These are phyloP conservation scores for Fusarium sp. DNA, from an alignment of 2,329 filamentous ascomycete genomes.

Conservation along the genomic window DNA sequence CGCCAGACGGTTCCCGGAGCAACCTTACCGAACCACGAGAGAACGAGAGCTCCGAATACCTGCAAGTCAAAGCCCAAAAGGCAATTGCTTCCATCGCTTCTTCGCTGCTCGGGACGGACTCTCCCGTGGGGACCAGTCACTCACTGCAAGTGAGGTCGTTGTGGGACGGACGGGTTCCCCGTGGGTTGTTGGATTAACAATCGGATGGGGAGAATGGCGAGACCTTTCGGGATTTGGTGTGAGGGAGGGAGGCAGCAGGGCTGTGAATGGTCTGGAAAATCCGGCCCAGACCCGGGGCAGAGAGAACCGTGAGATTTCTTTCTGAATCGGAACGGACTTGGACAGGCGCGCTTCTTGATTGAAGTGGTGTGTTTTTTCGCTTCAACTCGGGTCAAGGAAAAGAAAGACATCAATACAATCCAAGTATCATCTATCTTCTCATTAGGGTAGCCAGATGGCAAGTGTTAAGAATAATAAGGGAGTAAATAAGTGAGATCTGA, in stretches of 20 bases:
- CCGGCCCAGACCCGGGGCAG: constrained; percentile 3
- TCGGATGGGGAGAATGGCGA: constrained; percentile 39
- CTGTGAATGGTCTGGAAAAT: constrained; percentile 5
- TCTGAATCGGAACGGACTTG: neutral
- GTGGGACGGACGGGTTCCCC: constrained; percentile 25
- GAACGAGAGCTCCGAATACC: neutral
- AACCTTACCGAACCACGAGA: neutral
- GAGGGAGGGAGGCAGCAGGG: constrained; percentile 17
- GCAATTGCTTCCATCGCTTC: constrained; percentile 6
- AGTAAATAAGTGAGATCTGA: neutral
- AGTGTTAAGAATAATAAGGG: neutral
- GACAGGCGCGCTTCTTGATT: constrained; percentile 6
- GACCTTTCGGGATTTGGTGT: constrained; percentile 29
- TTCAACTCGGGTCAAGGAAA: neutral
- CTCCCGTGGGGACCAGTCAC: constrained; percentile 14
- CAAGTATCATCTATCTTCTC: neutral
- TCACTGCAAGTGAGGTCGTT: constrained; percentile 34
- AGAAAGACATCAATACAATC: neutral
- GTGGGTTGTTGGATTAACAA: constrained; percentile 34
- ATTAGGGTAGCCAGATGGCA: neutral
- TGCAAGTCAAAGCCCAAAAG: neutral
- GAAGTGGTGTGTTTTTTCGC: constrained; percentile 10
- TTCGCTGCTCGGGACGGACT: constrained; percentile 23
- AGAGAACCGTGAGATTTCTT: constrained; percentile 8
- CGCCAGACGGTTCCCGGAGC: neutral